These are phyloP conservation scores for Quercus variabilis DNA, from an alignment of 306 rosid species.

Conservation along the genomic window DNA sequence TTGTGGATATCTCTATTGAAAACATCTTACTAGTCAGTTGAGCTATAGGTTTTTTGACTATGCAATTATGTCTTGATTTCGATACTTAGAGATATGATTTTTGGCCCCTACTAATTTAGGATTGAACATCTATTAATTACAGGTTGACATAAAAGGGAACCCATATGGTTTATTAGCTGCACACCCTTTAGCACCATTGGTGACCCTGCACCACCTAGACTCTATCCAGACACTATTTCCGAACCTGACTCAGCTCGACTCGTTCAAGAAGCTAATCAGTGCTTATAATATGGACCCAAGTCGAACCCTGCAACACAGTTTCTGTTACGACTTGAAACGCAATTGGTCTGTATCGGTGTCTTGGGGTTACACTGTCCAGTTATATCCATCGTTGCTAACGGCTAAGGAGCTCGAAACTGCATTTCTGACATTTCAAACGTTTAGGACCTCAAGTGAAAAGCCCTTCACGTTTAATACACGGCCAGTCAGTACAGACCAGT, in stretches of 20 bases:
- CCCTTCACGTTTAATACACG: constrained; percentile 59
- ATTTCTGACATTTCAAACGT: constrained; percentile 44
- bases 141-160: constrained; percentile 62
- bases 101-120: not conserved
- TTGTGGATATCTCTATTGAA: no score
- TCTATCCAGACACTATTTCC: constrained; percentile 55
- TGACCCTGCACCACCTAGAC: constrained; percentile 76
- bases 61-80: no score
- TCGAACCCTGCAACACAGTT: constrained; percentile 46
- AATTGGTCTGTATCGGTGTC: constrained; percentile 74
- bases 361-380: constrained; percentile 66
- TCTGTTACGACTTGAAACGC: constrained; percentile 50
- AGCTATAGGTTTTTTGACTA: no score
- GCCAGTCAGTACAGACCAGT: constrained; percentile 27
- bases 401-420: constrained; percentile 47
- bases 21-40: no score
- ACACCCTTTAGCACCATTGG: constrained; percentile 69
- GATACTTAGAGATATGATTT: no score
- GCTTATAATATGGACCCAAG: constrained; percentile 49
- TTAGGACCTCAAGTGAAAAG: constrained; percentile 33
- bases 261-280: constrained; percentile 17
- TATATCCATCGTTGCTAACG: constrained; percentile 43
- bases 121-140: not conserved
- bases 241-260: constrained; percentile 16
- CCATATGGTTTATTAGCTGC: constrained; percentile 67